phyloP scores from a whole-genome alignment of 2,329 filamentous ascomycete species.

The Blastomyces percursus region DNA sequence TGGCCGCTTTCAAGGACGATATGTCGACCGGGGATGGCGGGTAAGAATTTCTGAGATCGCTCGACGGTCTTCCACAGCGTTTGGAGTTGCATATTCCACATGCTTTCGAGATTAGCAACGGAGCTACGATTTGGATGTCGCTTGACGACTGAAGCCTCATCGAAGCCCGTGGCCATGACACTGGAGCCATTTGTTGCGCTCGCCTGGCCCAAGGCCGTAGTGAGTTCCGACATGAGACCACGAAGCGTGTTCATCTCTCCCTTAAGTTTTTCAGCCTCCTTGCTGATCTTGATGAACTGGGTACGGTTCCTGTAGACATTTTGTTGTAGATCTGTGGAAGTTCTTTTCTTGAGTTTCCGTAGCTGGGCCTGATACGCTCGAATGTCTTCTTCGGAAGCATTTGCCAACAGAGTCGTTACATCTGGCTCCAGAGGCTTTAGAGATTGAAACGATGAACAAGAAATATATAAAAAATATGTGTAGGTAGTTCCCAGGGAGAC shows the following conservation, averaged over 20 bases:
- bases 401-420: slow-evolving; percentile 56
- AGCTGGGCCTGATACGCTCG: slow-evolving; percentile 67
- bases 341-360: slow-evolving; percentile 64
- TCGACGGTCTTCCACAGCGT: slow-evolving; percentile 95
- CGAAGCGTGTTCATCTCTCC: slow-evolving; percentile 85
- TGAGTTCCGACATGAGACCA: slow-evolving; percentile 86
- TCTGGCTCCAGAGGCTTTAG: slow-evolving; percentile 21
- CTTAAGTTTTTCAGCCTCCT: slow-evolving; percentile 96
- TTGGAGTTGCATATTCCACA: slow-evolving; percentile 59
- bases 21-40: slow-evolving; percentile 80
- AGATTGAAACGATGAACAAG: background rate
- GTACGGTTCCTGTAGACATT: slow-evolving; percentile 95
- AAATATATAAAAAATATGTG: background rate
- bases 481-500: slow-evolving; percentile 18
- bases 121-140: slow-evolving; percentile 74
- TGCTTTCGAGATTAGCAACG: slow-evolving; percentile 60
- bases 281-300: slow-evolving; percentile 98
- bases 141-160: slow-evolving; percentile 41
- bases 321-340: slow-evolving; percentile 75
- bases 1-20: slow-evolving; percentile 84
- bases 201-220: slow-evolving; percentile 49
- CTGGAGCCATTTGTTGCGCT: slow-evolving; percentile 43
- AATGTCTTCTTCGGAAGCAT: slow-evolving; percentile 81
- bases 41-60: slow-evolving; percentile 92
- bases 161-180: slow-evolving; percentile 39